phyloP scores from a whole-genome alignment of 495 filamentous ascomycete genomes.

The Penicillium riverlandense region DNA sequence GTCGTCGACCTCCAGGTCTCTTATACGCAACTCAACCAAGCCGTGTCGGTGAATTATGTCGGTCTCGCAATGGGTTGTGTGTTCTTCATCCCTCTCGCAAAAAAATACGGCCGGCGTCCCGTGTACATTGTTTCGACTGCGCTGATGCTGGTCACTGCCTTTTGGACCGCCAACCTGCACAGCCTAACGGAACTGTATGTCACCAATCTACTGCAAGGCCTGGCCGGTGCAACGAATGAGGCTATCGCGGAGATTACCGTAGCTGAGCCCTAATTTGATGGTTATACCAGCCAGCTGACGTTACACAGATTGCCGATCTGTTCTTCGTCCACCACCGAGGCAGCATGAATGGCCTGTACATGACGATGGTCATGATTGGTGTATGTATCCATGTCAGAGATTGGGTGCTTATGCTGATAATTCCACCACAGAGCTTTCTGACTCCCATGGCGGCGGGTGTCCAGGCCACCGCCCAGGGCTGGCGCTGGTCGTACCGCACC shows the following conservation, averaged over 20 bases:
- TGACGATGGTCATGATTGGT: conserved; percentile 29
- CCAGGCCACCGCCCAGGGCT: conserved; percentile 24
- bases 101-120: conserved; percentile 26
- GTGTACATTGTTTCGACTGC: conserved; percentile 25
- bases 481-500: conserved; percentile 24
- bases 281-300: neutral
- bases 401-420: neutral
- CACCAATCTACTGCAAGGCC: conserved; percentile 21
- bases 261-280: neutral
- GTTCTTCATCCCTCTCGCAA: conserved; percentile 27
- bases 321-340: conserved; percentile 34
- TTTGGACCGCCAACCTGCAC: conserved; percentile 19
- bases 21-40: conserved; percentile 19
- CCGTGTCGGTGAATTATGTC: conserved; percentile 27
- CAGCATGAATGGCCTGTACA: conserved; percentile 29
- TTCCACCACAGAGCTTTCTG: conserved; percentile 19
- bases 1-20: conserved; percentile 19
- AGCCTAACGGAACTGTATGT: conserved; percentile 21
- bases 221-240: conserved; percentile 30
- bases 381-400: conserved; percentile 7
- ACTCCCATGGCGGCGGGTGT: conserved; percentile 26
- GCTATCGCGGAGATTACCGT: conserved; percentile 29
- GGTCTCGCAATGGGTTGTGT: conserved; percentile 25
- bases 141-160: conserved; percentile 22
- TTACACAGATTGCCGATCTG: conserved; percentile 26